Conservation (phyloP, 176 grass and related monocot genomes). For the Eleusine coracana region DNA sequence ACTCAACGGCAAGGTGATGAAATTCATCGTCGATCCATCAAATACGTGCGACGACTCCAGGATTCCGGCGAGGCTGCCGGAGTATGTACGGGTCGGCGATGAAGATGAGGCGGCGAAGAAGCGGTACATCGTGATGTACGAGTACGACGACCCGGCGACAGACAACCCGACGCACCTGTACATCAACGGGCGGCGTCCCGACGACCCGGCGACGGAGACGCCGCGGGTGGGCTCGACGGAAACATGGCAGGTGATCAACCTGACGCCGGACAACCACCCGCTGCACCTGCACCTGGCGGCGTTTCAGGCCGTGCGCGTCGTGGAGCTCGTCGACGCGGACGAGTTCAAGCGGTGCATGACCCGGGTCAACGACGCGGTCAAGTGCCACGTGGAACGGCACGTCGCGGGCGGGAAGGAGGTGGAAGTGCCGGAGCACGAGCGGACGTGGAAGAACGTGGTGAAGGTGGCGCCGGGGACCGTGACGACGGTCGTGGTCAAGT, state of each 20-base stretch:
- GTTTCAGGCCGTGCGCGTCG: slow-evolving; percentile 47
- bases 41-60: slow-evolving; percentile 43
- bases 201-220: slow-evolving; percentile 67
- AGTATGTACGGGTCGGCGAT: slow-evolving; percentile 5
- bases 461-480: slow-evolving; percentile 55
- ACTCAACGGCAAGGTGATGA: slow-evolving; percentile 57
- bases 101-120: slow-evolving; percentile 12
- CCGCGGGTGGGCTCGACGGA: slow-evolving; percentile 58
- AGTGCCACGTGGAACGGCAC: slow-evolving; percentile 42
- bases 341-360: slow-evolving; percentile 58
- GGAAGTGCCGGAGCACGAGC: slow-evolving; percentile 49
- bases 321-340: slow-evolving; percentile 37
- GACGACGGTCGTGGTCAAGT: slow-evolving; percentile 53
- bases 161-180: slow-evolving; percentile 63
- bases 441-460: slow-evolving; percentile 80
- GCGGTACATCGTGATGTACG: slow-evolving; percentile 64
- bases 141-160: slow-evolving; percentile 45
- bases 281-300: slow-evolving; percentile 68
- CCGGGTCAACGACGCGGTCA: slow-evolving; percentile 52
- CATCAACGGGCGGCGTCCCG: slow-evolving; percentile 58
- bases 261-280: slow-evolving; percentile 78
- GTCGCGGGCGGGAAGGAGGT: neutral
- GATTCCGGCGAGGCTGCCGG: slow-evolving; percentile 29
- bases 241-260: slow-evolving; percentile 77
- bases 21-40: slow-evolving; percentile 19